Conservation (phyloP, 805 yeast species). For the Lipomyces lipofer region DNA sequence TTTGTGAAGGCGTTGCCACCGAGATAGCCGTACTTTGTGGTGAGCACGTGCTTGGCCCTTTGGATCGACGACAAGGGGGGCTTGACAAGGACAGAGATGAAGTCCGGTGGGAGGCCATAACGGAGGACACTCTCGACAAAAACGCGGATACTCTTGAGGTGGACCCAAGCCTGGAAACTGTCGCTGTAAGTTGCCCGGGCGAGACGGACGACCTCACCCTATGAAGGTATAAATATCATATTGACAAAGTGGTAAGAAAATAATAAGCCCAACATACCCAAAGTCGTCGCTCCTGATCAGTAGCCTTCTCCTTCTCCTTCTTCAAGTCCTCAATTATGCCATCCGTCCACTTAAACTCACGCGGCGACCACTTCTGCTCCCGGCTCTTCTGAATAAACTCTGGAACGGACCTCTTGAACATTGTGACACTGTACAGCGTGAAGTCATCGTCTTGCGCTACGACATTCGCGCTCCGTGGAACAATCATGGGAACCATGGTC, state of each 20-base stretch:
- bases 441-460: conserved; percentile 75
- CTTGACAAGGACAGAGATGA: conserved; percentile 52
- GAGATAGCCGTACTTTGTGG: conserved; percentile 78
- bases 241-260: conserved; percentile 29
- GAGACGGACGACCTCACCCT: conserved; percentile 74
- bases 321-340: conserved; percentile 69
- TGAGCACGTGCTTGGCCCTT: conserved; percentile 67
- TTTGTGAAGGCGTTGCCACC: conserved; percentile 84
- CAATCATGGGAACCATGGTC: conserved; percentile 73
- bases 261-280: conserved; percentile 29
- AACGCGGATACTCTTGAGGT: conserved; percentile 79
- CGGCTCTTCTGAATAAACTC: conserved; percentile 71
- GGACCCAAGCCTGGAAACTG: conserved; percentile 82
- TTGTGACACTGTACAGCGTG: conserved; percentile 69
- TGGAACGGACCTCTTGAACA: conserved; percentile 77
- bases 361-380: conserved; percentile 86
- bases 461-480: conserved; percentile 81
- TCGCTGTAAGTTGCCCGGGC: conserved; percentile 90
- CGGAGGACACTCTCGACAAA: conserved; percentile 93
- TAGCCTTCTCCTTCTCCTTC: conserved; percentile 75
- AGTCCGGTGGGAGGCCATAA: conserved; percentile 95
- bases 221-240: conserved; percentile 36
- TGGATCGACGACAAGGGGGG: conserved; percentile 47
- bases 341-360: conserved; percentile 87
- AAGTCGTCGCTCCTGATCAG: conserved; percentile 68